These are phyloP conservation scores for Pichia thaimueangensis DNA, from an alignment of 805 yeast species.

Conservation along the genomic window DNA sequence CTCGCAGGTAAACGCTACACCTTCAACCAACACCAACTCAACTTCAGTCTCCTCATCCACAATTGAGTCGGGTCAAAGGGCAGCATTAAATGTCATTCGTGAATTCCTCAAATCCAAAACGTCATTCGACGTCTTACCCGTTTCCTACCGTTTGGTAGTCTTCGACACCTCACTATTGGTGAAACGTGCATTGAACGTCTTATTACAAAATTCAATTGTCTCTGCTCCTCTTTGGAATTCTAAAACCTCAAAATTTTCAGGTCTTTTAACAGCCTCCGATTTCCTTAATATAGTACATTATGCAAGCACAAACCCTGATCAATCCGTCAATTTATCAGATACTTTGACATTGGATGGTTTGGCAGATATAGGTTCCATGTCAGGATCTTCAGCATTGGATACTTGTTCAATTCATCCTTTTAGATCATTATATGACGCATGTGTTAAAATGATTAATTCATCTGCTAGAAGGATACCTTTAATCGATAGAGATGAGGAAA, in stretches of 20 bases:
- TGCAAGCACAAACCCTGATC: slow-evolving; percentile 72
- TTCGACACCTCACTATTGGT: slow-evolving; percentile 87
- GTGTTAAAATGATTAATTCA: slow-evolving; percentile 82
- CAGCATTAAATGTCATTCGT: slow-evolving; percentile 79
- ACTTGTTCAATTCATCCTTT: slow-evolving; percentile 87
- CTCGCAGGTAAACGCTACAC: too few species aligned
- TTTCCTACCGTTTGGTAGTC: slow-evolving; percentile 85
- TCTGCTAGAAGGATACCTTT: slow-evolving; percentile 91
- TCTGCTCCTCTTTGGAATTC: slow-evolving; percentile 97
- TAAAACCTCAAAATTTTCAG: slow-evolving; percentile 84
- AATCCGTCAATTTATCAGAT: slow-evolving; percentile 74
- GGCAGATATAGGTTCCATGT: slow-evolving; percentile 77
- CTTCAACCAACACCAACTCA: too few species aligned
- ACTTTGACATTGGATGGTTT: slow-evolving; percentile 78
- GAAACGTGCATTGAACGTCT: slow-evolving; percentile 81
- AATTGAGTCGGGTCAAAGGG: slow-evolving; percentile 51
- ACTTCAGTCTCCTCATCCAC: neutral
- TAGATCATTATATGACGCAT: slow-evolving; percentile 83
- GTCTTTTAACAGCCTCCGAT: slow-evolving; percentile 85
- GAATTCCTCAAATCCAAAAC: slow-evolving; percentile 82
- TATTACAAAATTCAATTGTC: slow-evolving; percentile 88
- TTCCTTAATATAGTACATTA: slow-evolving; percentile 93
- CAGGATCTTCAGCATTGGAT: slow-evolving; percentile 76
- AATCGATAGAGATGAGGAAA: slow-evolving; percentile 89
- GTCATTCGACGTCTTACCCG: slow-evolving; percentile 95